Conservation (phyloP, 78 protist genomes). For the Dictyostelium intermedium region DNA sequence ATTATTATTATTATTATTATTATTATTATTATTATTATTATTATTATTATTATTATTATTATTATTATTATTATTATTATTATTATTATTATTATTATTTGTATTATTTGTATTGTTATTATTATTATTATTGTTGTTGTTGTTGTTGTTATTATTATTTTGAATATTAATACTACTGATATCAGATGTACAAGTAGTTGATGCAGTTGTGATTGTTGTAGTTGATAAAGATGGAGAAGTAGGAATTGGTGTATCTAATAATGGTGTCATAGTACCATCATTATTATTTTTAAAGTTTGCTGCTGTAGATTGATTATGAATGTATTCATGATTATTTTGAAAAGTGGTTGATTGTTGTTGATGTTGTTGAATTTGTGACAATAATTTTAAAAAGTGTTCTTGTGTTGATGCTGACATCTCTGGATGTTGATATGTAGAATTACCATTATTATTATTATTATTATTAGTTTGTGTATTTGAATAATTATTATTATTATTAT, state of each 20-base stretch:
- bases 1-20: too few species aligned
- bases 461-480: neutral
- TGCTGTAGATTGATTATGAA: conserved; percentile 30
- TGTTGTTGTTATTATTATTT: too few species aligned
- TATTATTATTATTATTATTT: neutral
- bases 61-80: too few species aligned
- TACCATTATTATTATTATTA: neutral
- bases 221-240: neutral
- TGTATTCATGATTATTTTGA: conserved; percentile 22
- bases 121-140: too few species aligned
- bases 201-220: neutral
- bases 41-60: neutral
- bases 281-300: conserved; percentile 12
- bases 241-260: neutral
- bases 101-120: too few species aligned
- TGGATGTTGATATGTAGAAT: neutral
- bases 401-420: conserved; percentile 19
- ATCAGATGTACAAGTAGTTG: neutral
- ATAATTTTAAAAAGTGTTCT: conserved; percentile 55
- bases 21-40: neutral
- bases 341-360: conserved; percentile 26
- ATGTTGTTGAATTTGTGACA: conserved; percentile 47
- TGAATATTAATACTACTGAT: neutral
- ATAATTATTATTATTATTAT: neutral
- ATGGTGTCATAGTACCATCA: neutral